Conservation (phyloP, 495 filamentous ascomycete genomes). For the Penicillium nucicola region DNA sequence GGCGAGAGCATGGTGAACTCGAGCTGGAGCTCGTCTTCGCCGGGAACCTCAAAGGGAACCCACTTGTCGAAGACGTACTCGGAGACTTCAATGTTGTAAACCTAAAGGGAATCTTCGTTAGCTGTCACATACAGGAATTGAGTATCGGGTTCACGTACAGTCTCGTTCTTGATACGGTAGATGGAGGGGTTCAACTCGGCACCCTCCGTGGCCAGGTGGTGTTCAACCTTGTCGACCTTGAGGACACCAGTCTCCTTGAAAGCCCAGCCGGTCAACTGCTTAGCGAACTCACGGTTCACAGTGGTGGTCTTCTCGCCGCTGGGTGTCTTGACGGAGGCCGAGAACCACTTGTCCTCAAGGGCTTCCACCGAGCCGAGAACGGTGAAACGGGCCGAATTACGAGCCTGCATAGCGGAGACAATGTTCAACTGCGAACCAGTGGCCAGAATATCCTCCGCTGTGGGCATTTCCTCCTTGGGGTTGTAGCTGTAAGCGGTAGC, state of each 20-base stretch:
- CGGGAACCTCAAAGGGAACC: slow-evolving; percentile 67
- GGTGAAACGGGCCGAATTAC: slow-evolving; percentile 88
- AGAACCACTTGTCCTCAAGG: slow-evolving; percentile 88
- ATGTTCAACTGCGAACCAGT: slow-evolving; percentile 78
- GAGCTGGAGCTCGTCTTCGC: slow-evolving; percentile 74
- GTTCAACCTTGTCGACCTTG: slow-evolving; percentile 77
- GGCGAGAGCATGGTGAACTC: slow-evolving; percentile 99
- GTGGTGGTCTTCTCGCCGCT: slow-evolving; percentile 57
- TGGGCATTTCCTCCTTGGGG: slow-evolving; percentile 77
- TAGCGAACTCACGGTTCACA: slow-evolving; percentile 81
- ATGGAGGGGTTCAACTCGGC: slow-evolving; percentile 74
- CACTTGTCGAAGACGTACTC: slow-evolving; percentile 72
- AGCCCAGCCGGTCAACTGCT: slow-evolving; percentile 80
- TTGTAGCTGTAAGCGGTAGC: slow-evolving; percentile 90
- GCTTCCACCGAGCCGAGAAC: slow-evolving; percentile 84
- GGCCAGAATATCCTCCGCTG: slow-evolving; percentile 76
- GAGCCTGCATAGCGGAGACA: slow-evolving; percentile 79
- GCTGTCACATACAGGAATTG: slow-evolving; percentile 8
- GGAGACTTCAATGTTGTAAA: slow-evolving; percentile 83
- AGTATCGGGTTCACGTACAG: slow-evolving; percentile 57
- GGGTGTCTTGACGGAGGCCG: slow-evolving; percentile 67
- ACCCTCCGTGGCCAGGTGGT: slow-evolving; percentile 59
- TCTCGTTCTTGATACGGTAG: slow-evolving; percentile 95
- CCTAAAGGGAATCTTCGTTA: slow-evolving; percentile 47
- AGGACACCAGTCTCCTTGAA: slow-evolving; percentile 93